Percentiles rank a stretch among this genome's conserved stretches.
These are phyloP conservation scores for Geranium rotundifolium DNA, from an alignment of 345 rosid species.

Conservation along the genomic window DNA sequence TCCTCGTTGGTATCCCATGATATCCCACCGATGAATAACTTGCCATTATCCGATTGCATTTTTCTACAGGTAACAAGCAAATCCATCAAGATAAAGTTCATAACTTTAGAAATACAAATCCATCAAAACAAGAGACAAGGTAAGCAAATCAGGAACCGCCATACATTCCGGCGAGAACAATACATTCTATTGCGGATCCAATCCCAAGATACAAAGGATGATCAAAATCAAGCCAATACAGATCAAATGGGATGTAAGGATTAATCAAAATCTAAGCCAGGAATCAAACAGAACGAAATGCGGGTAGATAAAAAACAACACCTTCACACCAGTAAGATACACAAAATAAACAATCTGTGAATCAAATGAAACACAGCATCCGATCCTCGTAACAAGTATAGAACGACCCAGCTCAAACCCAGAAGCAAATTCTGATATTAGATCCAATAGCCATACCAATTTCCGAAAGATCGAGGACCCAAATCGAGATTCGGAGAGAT, in stretches of 20 bases:
- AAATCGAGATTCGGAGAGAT: constrained; percentile 38
- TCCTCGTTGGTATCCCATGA: constrained; percentile 83
- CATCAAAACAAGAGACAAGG: background rate
- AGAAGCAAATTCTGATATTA: constrained; percentile 16
- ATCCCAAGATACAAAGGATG: background rate
- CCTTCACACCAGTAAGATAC: constrained; percentile 2
- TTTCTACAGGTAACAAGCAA: constrained; percentile 13
- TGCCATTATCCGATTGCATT: constrained; percentile 70
- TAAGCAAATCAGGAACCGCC: background rate
- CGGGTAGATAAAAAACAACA: constrained; percentile 12
- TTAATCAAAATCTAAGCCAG: constrained; percentile 9
- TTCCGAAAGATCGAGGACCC: constrained; percentile 29
- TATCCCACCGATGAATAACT: constrained; percentile 77
- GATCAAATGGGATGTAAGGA: background rate
- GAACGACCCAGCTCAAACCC: constrained; percentile 18
- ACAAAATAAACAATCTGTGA: constrained; percentile 14
- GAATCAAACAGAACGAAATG: constrained; percentile 10
- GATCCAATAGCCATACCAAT: constrained; percentile 14
- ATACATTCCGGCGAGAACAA: too few species aligned
- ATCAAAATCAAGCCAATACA: background rate
- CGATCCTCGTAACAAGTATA: constrained; percentile 48
- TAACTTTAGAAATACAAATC: constrained; percentile 11
- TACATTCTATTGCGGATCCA: background rate
- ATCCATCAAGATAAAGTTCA: constrained; percentile 11
- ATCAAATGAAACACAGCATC: constrained; percentile 27